These are phyloP conservation scores for Suillus discolor DNA, from an alignment of 768 basidiomycete genomes.

Conservation along the genomic window DNA sequence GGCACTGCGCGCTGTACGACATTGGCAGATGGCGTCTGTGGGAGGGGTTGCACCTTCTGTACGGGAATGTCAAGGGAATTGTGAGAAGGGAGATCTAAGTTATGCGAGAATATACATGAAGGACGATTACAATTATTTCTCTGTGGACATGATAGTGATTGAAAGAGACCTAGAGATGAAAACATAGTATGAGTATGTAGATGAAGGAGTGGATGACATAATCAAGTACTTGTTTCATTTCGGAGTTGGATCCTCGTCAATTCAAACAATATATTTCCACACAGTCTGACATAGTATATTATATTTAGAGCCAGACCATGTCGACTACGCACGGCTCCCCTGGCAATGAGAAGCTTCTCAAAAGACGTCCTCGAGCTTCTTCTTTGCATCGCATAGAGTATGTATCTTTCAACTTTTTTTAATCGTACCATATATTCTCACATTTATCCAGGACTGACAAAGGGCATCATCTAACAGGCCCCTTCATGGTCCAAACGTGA, in stretches of 20 bases:
- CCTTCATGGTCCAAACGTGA: constrained; percentile 67
- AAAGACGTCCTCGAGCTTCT: constrained; percentile 11
- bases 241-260: neutral
- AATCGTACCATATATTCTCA: constrained; percentile 3
- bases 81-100: constrained; percentile 37
- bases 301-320: constrained; percentile 1
- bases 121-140: constrained; percentile 46
- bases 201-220: neutral
- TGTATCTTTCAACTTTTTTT: constrained; percentile 21
- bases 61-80: constrained; percentile 42
- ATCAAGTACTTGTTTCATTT: constrained; percentile 6
- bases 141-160: constrained; percentile 61
- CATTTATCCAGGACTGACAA: constrained; percentile 48
- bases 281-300: neutral
- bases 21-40: constrained; percentile 15
- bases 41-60: constrained; percentile 20
- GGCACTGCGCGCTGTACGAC: constrained; percentile 37
- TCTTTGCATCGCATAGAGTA: constrained; percentile 31
- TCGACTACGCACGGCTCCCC: neutral
- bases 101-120: constrained; percentile 72
- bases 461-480: constrained; percentile 61
- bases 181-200: constrained; percentile 51
- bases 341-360: constrained; percentile 8
- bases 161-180: constrained; percentile 59
- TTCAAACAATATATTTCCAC: neutral